phyloP scores from a whole-genome alignment of 2,329 filamentous ascomycete species.

The Hypoxylon sp. region DNA sequence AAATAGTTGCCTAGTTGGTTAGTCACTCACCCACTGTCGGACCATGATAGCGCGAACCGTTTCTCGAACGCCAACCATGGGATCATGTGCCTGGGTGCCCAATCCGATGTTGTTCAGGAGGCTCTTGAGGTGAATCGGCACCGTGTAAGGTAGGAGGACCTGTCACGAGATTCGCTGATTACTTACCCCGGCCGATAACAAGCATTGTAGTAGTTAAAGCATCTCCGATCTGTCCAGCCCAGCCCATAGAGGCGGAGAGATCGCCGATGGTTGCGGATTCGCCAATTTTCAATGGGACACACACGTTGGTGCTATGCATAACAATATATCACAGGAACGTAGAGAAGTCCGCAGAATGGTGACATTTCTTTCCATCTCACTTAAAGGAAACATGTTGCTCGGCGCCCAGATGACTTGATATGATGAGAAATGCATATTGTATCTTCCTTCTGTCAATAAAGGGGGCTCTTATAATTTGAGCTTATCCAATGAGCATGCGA shows the following conservation, averaged over 20 bases:
- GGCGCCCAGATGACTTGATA: slow-evolving; percentile 17
- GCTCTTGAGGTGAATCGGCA: slow-evolving; percentile 45
- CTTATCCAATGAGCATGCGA: slow-evolving; percentile 28
- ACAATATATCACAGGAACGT: slow-evolving; percentile 36
- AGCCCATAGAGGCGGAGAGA: slow-evolving; percentile 38
- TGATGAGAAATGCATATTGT: slow-evolving; percentile 15
- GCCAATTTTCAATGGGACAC: slow-evolving; percentile 31
- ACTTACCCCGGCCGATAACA: slow-evolving; percentile 38
- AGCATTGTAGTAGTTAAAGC: slow-evolving; percentile 34
- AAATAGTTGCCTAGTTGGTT: slow-evolving; percentile 24
- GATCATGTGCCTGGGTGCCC: slow-evolving; percentile 27
- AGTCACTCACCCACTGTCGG: slow-evolving; percentile 21
- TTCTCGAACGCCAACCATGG: slow-evolving; percentile 19
- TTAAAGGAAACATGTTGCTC: slow-evolving; percentile 10
- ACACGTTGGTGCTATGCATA: slow-evolving; percentile 38
- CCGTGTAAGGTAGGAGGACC: slow-evolving; percentile 30
- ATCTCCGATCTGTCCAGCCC: slow-evolving; percentile 37
- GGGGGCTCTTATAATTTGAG: slow-evolving; percentile 24
- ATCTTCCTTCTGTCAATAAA: slow-evolving; percentile 27
- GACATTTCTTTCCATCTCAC: slow-evolving; percentile 16
- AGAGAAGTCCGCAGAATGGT: slow-evolving; percentile 23
- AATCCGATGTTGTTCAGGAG: slow-evolving; percentile 38
- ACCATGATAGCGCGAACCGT: slow-evolving; percentile 25
- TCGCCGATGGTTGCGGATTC: slow-evolving; percentile 46
- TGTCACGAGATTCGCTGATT: slow-evolving; percentile 38